Conservation (phyloP, 1,284 basidiomycete species). For the Laetiporus sulphureus region DNA sequence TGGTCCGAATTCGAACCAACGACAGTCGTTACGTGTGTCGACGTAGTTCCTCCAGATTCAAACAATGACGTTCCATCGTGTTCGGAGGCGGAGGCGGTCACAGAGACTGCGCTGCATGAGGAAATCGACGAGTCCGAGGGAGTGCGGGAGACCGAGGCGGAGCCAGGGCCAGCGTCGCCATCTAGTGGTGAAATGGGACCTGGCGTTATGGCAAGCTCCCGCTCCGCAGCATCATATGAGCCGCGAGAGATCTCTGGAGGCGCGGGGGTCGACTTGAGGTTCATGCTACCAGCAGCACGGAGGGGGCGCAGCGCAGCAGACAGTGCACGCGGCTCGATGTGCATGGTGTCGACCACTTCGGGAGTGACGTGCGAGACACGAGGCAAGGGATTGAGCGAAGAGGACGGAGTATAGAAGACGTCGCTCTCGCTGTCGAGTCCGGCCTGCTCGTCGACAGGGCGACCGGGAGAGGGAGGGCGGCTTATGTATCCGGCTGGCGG, state of each 20-base stretch:
- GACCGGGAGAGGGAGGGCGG: constrained; percentile 8
- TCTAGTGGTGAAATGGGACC: constrained; percentile 15
- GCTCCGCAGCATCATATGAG: constrained; percentile 9
- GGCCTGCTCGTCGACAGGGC: background rate
- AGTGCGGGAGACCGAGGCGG: constrained; percentile 13
- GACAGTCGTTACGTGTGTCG: constrained; percentile 22
- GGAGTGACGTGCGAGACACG: constrained; percentile 24
- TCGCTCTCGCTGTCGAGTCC: constrained; percentile 35
- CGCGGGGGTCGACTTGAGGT: constrained; percentile 9
- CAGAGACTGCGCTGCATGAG: no score
- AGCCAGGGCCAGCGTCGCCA: background rate
- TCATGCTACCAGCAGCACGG: constrained; percentile 3
- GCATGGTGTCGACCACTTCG: constrained; percentile 24
- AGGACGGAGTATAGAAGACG: constrained; percentile 41
- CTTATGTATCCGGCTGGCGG: constrained; percentile 9
- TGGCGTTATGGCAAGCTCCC: constrained; percentile 1
- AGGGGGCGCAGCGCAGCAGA: constrained; percentile 20
- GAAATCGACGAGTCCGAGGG: constrained; percentile 26
- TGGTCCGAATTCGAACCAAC: constrained; percentile 17
- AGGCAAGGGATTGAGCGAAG: constrained; percentile 40
- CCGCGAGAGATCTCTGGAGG: constrained; percentile 9
- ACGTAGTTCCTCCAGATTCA: constrained; percentile 22
- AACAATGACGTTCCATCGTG: constrained; percentile 16
- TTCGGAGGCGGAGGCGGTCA: constrained; percentile 29
- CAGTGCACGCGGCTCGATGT: constrained; percentile 26